Conservation (phyloP, 441 rosid genomes). For the Omphalea diandra region DNA sequence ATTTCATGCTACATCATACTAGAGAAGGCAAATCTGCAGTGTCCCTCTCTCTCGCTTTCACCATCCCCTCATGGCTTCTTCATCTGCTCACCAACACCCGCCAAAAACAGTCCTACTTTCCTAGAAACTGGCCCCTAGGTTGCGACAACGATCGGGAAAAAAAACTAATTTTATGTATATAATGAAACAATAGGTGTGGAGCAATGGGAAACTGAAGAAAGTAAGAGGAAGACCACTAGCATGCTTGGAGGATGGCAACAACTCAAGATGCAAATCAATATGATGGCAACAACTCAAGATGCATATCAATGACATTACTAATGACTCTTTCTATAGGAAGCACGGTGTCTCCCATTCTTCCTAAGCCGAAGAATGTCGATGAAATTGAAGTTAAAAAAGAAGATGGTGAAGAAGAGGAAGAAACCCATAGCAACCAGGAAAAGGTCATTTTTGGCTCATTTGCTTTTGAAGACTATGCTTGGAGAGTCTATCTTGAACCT, state of each 20-base stretch:
- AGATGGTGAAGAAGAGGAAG: conserved; percentile 6
- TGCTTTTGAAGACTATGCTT: no score
- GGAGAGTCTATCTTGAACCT: no score
- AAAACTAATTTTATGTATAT: no score
- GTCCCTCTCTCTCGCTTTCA: neutral
- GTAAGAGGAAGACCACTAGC: conserved; percentile 59
- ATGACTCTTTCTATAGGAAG: conserved; percentile 57
- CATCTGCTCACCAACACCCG: conserved; percentile 43
- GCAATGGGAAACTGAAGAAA: conserved; percentile 66
- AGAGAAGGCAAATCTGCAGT: no score
- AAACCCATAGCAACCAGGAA: conserved; percentile 8
- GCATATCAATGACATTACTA: conserved; percentile 50
- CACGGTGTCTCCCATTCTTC: conserved; percentile 46
- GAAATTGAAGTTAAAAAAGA: conserved; percentile 1
- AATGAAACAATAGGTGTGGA: conserved; percentile 56
- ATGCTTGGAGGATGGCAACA: conserved; percentile 29
- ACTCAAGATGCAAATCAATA: conserved; percentile 37
- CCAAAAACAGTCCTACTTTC: conserved; percentile 46
- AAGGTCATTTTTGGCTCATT: conserved; percentile 38
- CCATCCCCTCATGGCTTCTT: conserved; percentile 35
- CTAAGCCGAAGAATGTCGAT: neutral
- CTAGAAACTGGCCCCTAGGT: conserved; percentile 75
- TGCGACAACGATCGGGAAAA: conserved; percentile 41
- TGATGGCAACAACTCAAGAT: neutral
- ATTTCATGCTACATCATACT: no score